Evolutionary conservation across 2,329 filamentous ascomycete genomes (phyloP).

Genomic region (Sclerotinia subarctica): DNA sequence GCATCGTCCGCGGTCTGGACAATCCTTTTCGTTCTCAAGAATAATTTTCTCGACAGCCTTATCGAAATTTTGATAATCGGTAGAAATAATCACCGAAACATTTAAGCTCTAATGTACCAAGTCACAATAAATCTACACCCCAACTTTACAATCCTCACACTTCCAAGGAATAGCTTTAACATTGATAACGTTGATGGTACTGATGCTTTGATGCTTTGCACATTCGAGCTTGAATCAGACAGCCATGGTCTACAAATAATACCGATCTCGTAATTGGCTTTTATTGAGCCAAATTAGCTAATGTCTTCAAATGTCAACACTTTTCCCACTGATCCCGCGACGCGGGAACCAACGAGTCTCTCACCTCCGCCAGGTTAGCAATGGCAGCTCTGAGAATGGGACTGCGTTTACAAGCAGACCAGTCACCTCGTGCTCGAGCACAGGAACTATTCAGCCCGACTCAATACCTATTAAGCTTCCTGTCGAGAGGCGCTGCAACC

Average conservation of each 20-base stretch:
- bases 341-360: conserved; percentile 33
- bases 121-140: conserved; percentile 11
- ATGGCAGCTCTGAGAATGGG: conserved; percentile 31
- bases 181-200: conserved; percentile 9
- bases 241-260: conserved; percentile 28
- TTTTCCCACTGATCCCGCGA: conserved; percentile 29
- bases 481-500: conserved; percentile 35
- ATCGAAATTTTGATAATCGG: conserved; percentile 21
- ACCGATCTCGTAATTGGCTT: conserved; percentile 8
- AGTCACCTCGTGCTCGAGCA: conserved; percentile 30
- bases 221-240: not conserved
- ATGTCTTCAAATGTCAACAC: conserved; percentile 31
- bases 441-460: conserved; percentile 31
- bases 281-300: conserved; percentile 23
- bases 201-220: not conserved
- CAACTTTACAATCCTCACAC: not conserved
- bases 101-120: not conserved
- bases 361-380: conserved; percentile 38
- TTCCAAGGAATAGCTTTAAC: not conserved
- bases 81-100: conserved; percentile 4
- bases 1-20: conserved; percentile 6
- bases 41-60: conserved; percentile 22
- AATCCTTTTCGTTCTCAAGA: conserved; percentile 7
- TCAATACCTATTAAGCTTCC: conserved; percentile 24
- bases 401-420: conserved; percentile 29